Conservation (phyloP, 1,284 basidiomycete genomes). For the Tremellales sp. region DNA sequence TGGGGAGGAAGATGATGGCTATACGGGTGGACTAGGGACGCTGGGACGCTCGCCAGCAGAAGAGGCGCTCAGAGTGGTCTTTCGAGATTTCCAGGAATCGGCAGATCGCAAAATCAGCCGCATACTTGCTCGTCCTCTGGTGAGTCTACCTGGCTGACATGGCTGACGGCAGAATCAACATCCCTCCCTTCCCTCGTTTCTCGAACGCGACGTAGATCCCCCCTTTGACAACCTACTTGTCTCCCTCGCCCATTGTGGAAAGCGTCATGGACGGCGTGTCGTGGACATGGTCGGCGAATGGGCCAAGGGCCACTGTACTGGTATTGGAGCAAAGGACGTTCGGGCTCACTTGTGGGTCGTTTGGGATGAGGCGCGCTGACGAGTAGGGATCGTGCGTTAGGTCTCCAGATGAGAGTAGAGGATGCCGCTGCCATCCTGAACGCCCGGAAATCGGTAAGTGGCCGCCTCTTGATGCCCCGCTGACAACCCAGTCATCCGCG, state of each 20-base stretch:
- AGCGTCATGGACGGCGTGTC: slow-evolving; percentile 76
- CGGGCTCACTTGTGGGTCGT: slow-evolving; percentile 35
- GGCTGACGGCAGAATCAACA: slow-evolving; percentile 59
- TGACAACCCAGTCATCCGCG: slow-evolving; percentile 56
- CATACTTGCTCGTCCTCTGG: slow-evolving; percentile 65
- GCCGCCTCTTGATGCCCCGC: neutral
- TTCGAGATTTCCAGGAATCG: slow-evolving; percentile 72
- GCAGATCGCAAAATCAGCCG: slow-evolving; percentile 72
- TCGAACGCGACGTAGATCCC: slow-evolving; percentile 67
- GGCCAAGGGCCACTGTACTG: slow-evolving; percentile 71
- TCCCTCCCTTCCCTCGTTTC: slow-evolving; percentile 59
- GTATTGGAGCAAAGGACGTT: slow-evolving; percentile 53
- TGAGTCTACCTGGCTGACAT: slow-evolving; percentile 47
- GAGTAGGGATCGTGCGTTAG: slow-evolving; percentile 37
- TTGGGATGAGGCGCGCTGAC: no score
- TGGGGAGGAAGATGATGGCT: slow-evolving; percentile 23
- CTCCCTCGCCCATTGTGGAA: slow-evolving; percentile 80
- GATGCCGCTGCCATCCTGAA: slow-evolving; percentile 62
- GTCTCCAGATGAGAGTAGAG: slow-evolving; percentile 38
- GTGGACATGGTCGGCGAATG: slow-evolving; percentile 84
- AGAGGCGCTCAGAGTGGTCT: slow-evolving; percentile 79
- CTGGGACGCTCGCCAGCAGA: slow-evolving; percentile 64
- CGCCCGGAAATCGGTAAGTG: slow-evolving; percentile 60
- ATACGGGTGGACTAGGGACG: neutral
- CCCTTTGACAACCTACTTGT: slow-evolving; percentile 75